Conservation (phyloP, 139 green algal species). For the Chlorella sp. region DNA sequence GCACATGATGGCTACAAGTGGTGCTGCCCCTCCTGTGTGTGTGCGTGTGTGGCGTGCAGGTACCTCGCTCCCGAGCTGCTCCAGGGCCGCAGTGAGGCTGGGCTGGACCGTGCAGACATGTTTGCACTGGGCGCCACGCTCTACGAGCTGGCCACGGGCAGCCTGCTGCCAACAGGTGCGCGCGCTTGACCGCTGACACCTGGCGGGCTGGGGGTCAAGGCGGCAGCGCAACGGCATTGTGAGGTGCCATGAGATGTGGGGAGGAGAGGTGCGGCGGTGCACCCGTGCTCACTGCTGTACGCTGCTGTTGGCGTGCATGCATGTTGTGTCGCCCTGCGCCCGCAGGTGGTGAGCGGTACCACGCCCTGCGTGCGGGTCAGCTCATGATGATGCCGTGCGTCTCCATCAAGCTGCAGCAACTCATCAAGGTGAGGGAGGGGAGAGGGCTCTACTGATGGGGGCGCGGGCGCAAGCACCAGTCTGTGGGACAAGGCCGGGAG, state of each 20-base stretch:
- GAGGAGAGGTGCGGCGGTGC: not conserved
- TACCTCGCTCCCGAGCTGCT: slow-evolving; percentile 86
- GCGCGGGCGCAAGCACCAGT: no score
- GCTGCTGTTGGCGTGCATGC: not conserved
- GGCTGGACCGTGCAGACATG: slow-evolving; percentile 83
- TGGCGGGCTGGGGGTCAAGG: not conserved
- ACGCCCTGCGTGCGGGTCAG: slow-evolving; percentile 49
- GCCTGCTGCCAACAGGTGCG: slow-evolving; percentile 45
- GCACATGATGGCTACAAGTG: not conserved
- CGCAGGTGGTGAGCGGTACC: slow-evolving; percentile 36
- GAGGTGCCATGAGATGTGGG: slow-evolving; percentile 4
- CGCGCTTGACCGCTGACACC: no score
- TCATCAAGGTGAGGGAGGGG: slow-evolving; percentile 48
- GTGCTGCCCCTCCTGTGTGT: not conserved
- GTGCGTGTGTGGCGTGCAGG: slow-evolving; percentile 26
- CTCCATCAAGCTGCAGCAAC: slow-evolving; percentile 23
- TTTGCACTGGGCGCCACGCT: slow-evolving; percentile 80
- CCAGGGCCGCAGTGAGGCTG: slow-evolving; percentile 24
- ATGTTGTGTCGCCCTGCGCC: slow-evolving; percentile 37
- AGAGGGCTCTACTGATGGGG: no score
- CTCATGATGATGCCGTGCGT: slow-evolving; percentile 52
- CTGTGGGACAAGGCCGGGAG: not conserved
- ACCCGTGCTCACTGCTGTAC: no score
- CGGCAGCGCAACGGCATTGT: not conserved
- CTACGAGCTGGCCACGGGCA: slow-evolving; percentile 70